Evolutionary conservation across 106 monocot genomes (phyloP), one percentile per base, ranked within the genome.

Genomic region (Acorus gramineus): DNA sequence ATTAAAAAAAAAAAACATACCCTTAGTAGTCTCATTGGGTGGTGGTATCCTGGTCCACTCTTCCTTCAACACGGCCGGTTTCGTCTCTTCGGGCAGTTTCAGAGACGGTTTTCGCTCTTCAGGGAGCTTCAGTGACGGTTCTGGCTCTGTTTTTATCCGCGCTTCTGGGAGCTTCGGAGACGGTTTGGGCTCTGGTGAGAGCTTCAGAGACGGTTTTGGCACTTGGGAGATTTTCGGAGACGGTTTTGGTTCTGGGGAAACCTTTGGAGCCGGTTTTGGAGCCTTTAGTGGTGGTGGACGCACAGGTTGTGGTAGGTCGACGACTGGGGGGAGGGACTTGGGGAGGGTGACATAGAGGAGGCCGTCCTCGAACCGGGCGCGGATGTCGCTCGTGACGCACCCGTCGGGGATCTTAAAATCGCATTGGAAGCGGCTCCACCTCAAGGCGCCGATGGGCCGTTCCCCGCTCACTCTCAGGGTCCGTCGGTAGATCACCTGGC

Each of bases 391-490:
- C 2, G 62, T 6, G n/a, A 73, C 49, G 62, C 66, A 60, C 11
- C 67, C 44, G 7, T 63, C 73, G 3, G 79, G 73, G 14, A 71
- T n/a, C 2, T 7, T 43, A 66, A 74, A 70, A 14, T 43, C 14
- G 48, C 58, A 64, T 5, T 11, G 8, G 68, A 86, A 82, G 7
- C 79, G 69, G 8, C 58, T 52, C 81, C 79, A 76, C 7, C 45
- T 71, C 3, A 63, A 49, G 4, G 70, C 77, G 1, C 68, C 71
- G 2, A 69, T 43, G 0, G 66, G 76, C 2, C 81, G 62, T 47
- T 79, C 81, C 0, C 86, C 86, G 66, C 66, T 81, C 14, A 82
- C 55, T 47, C 67, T 81, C n/a, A 86, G 73, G 46, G 43, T 61
- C 2, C 76, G 54, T 4, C 50, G 51, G 11, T 72, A 67, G 64